These are phyloP conservation scores for Carnegiea gigantea DNA, from an alignment of 179 eudicot genomes.

Conservation along the genomic window DNA sequence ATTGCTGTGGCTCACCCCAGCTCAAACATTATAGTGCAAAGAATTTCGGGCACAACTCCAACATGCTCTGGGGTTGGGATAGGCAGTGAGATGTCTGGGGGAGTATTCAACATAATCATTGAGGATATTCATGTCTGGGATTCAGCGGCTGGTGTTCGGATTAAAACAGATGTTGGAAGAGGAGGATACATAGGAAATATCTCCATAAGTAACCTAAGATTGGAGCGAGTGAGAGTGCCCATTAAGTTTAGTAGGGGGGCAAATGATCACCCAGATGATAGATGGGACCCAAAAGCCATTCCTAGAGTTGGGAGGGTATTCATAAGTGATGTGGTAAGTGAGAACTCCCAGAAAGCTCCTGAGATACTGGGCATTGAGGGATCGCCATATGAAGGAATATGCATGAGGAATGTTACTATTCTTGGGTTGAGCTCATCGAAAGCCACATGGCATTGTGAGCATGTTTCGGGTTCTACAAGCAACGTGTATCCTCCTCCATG, in stretches of 20 bases:
- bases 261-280: conserved; percentile 84
- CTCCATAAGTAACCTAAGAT: conserved; percentile 53
- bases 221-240: conserved; percentile 84
- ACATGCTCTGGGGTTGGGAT: conserved; percentile 96
- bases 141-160: conserved; percentile 85
- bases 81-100: conserved; percentile 99
- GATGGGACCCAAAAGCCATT: conserved; percentile 74
- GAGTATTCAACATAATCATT: conserved; percentile 56
- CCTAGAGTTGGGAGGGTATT: conserved; percentile 66
- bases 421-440: conserved; percentile 44
- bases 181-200: conserved; percentile 83
- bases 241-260: conserved; percentile 92
- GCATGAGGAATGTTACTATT: conserved; percentile 67
- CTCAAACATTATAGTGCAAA: conserved; percentile 70
- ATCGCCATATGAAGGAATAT: conserved; percentile 66
- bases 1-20: conserved; percentile 77
- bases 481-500: conserved; percentile 67
- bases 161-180: conserved; percentile 84
- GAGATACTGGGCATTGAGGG: conserved; percentile 64
- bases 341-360: conserved; percentile 59
- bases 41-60: conserved; percentile 92
- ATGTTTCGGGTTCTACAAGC: conserved; percentile 54
- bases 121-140: conserved; percentile 67
- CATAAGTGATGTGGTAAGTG: conserved; percentile 62
- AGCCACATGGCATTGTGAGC: conserved; percentile 66